These are phyloP conservation scores for Kazachstania sp. DNA, from an alignment of 1,139 yeast genomes.

Conservation along the genomic window DNA sequence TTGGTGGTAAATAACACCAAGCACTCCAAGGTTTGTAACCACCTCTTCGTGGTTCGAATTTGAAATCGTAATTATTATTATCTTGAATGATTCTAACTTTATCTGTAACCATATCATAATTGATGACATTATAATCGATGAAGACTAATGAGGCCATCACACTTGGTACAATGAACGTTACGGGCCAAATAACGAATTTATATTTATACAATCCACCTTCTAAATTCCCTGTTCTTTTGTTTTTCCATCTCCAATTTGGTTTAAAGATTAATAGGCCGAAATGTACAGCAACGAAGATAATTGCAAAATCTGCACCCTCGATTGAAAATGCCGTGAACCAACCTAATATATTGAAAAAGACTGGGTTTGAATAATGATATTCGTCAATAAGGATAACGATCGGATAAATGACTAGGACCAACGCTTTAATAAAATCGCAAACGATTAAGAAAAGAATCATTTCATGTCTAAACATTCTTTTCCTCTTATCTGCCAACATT, in stretches of 20 bases:
- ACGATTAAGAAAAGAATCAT: constrained; percentile 57
- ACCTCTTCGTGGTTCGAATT: constrained; percentile 23
- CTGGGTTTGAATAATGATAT: constrained; percentile 44
- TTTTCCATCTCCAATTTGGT: constrained; percentile 46
- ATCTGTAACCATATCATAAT: constrained; percentile 10
- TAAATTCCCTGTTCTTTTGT: constrained; percentile 35
- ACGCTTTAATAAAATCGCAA: constrained; percentile 70
- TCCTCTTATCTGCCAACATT: constrained; percentile 52
- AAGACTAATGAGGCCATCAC: constrained; percentile 70
- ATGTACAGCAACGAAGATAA: constrained; percentile 74
- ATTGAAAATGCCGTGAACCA: constrained; percentile 76
- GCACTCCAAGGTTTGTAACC: constrained; percentile 61
- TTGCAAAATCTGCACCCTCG: constrained; percentile 85
- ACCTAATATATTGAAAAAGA: constrained; percentile 67
- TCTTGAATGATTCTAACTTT: constrained; percentile 20
- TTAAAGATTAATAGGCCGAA: constrained; percentile 65
- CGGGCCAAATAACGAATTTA: constrained; percentile 51
- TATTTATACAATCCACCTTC: constrained; percentile 72
- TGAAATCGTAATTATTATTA: constrained; percentile 19
- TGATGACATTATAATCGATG: constrained; percentile 32
- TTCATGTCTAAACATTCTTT: constrained; percentile 61
- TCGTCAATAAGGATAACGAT: constrained; percentile 38
- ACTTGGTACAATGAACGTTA: constrained; percentile 55
- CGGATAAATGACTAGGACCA: constrained; percentile 64
- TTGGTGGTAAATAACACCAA: constrained; percentile 74